Evolutionary conservation across 345 rosid species (phyloP).

Genomic region (Raphanus sativus): DNA sequence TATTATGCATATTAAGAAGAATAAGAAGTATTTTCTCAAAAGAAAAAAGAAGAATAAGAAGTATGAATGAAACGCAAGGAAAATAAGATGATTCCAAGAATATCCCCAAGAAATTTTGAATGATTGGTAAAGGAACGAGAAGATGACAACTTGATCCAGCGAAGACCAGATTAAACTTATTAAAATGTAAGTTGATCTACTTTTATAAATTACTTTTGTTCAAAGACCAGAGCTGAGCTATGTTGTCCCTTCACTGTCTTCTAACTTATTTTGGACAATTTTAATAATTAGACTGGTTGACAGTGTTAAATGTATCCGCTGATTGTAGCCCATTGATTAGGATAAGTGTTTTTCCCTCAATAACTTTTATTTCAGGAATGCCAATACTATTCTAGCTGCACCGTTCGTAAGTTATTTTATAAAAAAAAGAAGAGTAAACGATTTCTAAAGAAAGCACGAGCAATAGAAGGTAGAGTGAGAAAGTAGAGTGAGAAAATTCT

Average conservation of each 20-base stretch:
- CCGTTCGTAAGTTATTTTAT: not conserved
- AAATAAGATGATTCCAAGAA: not conserved
- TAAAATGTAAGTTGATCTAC: slow-evolving; percentile 16
- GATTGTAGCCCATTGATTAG: not conserved
- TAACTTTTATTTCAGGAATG: not conserved
- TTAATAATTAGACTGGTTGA: not conserved
- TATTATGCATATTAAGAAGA: not conserved
- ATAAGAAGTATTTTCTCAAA: too few relatives aligned
- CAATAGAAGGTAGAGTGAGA: too few relatives aligned
- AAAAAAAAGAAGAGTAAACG: not conserved
- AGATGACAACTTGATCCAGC: slow-evolving; percentile 58
- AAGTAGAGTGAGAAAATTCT: too few relatives aligned
- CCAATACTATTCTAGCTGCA: not conserved
- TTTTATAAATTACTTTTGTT: slow-evolving; percentile 8
- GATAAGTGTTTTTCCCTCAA: not conserved
- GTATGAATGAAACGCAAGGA: not conserved
- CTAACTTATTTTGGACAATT: not conserved
- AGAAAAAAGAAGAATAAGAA: too few relatives aligned
- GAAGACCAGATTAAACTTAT: slow-evolving; percentile 36
- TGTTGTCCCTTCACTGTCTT: slow-evolving; percentile 31
- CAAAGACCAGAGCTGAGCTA: not conserved
- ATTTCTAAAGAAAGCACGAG: too few relatives aligned
- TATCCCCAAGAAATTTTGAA: slow-evolving; percentile 9
- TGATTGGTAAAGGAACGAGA: slow-evolving; percentile 35
- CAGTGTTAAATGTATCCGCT: slow-evolving; percentile 10